phyloP scores from a whole-genome alignment of 1,284 basidiomycete species.

The Athelia sp. region DNA sequence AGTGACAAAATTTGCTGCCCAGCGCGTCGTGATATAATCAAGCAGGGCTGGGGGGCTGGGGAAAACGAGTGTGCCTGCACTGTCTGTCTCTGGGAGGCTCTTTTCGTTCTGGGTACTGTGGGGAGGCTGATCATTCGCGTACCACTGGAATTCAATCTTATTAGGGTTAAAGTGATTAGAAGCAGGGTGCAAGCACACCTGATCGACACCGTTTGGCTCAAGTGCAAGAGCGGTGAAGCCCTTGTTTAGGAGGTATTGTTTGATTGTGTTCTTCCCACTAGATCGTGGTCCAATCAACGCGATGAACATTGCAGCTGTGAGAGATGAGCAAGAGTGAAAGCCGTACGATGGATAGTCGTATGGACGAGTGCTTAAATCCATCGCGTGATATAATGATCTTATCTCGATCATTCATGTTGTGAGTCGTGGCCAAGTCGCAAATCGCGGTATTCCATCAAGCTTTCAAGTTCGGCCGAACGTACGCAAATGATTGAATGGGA shows the following conservation, averaged over 20 bases:
- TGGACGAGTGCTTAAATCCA: not conserved
- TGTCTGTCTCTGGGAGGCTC: not conserved
- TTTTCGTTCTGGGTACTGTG: not conserved
- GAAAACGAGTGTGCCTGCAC: slow-evolving; percentile 15
- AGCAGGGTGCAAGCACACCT: slow-evolving; percentile 15
- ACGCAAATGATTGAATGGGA: too few species aligned
- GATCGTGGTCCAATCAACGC: slow-evolving; percentile 81
- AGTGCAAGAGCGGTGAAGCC: slow-evolving; percentile 36
- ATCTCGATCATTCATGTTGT: too few species aligned
- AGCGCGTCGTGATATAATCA: slow-evolving; percentile 77
- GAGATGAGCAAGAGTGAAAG: not conserved
- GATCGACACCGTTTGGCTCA: slow-evolving; percentile 24
- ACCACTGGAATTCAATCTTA: not conserved
- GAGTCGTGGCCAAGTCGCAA: too few species aligned
- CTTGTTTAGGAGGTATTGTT: slow-evolving; percentile 63
- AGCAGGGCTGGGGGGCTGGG: slow-evolving; percentile 51
- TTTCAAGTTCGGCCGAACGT: too few species aligned
- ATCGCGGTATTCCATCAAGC: too few species aligned
- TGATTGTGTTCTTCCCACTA: slow-evolving; percentile 78
- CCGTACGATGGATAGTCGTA: too few species aligned
- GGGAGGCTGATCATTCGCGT: not conserved
- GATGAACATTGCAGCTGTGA: slow-evolving; percentile 62
- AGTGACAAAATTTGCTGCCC: slow-evolving; percentile 82
- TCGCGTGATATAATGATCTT: not conserved
- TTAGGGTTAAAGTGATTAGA: not conserved